phyloP scores from a whole-genome alignment of 352 stramenopile genomes.

The Pilasporangium apinafurcum region DNA sequence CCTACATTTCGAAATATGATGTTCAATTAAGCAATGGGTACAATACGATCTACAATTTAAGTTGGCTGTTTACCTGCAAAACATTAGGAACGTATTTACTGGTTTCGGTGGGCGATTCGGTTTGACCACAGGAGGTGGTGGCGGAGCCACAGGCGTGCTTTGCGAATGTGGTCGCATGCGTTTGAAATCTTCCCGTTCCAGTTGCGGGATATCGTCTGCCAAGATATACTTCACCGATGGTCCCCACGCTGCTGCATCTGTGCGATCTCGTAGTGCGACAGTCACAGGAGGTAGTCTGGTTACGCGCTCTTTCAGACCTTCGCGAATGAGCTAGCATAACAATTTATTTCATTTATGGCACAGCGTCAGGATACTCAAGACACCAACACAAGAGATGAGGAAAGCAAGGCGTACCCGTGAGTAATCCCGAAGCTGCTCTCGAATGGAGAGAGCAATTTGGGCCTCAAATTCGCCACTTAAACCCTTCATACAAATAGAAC shows the following conservation, averaged over 20 bases:
- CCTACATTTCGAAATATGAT: conserved; percentile 6
- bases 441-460: conserved; percentile 71
- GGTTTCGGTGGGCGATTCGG: conserved; percentile 74
- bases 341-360: no score
- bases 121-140: conserved; percentile 19
- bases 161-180: conserved; percentile 65
- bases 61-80: conserved; percentile 56
- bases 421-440: conserved; percentile 72
- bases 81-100: conserved; percentile 84
- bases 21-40: no score
- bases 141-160: conserved; percentile 24
- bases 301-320: conserved; percentile 54
- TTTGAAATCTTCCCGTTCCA: conserved; percentile 78
- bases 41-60: no score
- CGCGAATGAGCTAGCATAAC: conserved; percentile 50
- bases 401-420: conserved; percentile 32
- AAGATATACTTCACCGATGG: conserved; percentile 72
- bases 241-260: conserved; percentile 53
- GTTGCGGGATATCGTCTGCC: conserved; percentile 60
- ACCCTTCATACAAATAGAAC: conserved; percentile 19
- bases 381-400: background rate
- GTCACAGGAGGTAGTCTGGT: conserved; percentile 51
- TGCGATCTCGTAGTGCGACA: conserved; percentile 49
- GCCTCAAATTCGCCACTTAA: conserved; percentile 76
- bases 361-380: background rate